Evolutionary conservation across 495 filamentous ascomycete genomes (phyloP).

Genomic region (Baudoinia panamericana): DNA sequence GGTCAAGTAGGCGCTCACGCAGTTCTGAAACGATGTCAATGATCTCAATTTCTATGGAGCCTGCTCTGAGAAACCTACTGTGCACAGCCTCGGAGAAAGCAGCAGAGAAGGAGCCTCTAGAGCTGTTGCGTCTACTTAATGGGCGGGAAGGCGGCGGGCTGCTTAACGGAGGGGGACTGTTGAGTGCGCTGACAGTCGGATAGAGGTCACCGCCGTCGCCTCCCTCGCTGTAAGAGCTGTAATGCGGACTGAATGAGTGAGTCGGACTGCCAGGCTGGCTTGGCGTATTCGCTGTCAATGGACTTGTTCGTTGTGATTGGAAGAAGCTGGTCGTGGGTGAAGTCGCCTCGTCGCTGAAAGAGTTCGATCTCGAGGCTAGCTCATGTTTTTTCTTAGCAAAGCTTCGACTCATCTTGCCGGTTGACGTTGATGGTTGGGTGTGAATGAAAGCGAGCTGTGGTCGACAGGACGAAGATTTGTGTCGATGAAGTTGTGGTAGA

Average conservation of each 20-base stretch:
- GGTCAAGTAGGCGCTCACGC: not conserved
- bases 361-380: not conserved
- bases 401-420: not conserved
- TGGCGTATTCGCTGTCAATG: not conserved
- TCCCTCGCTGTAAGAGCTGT: too few species aligned
- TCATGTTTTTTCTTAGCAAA: conserved; percentile 3
- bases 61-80: not conserved
- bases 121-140: conserved; percentile 5
- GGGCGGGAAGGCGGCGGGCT: too few species aligned
- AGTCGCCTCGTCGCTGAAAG: not conserved
- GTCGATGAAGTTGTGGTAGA: too few species aligned
- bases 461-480: too few species aligned
- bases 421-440: too few species aligned
- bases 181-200: conserved; percentile 5
- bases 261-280: not conserved
- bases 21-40: conserved; percentile 1
- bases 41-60: too few species aligned
- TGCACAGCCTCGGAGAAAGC: conserved; percentile 1
- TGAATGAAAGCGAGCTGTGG: too few species aligned
- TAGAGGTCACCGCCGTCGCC: not conserved
- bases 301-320: not conserved
- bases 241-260: conserved; percentile 1
- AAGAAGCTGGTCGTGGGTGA: not conserved
- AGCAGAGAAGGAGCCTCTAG: too few species aligned
- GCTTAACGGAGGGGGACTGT: not conserved